These are phyloP conservation scores for Lactarius hengduanensis DNA, from an alignment of 768 basidiomycete species.

Conservation along the genomic window DNA sequence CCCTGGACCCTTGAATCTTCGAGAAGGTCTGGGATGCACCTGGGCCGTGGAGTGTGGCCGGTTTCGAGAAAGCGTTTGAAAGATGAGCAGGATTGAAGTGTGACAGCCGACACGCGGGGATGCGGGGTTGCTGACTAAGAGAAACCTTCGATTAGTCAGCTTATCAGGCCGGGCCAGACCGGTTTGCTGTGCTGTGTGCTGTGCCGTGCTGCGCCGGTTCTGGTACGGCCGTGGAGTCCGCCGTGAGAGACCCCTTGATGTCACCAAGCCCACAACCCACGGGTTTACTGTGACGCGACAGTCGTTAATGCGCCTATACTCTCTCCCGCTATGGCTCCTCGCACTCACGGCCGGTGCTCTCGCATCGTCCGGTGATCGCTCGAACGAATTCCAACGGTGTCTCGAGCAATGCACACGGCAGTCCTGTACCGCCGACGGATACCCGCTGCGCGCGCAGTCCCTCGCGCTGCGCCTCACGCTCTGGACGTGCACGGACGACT, in stretches of 20 bases:
- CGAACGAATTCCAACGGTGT: slow-evolving; percentile 39
- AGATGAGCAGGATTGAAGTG: not conserved
- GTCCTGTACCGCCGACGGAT: slow-evolving; percentile 41
- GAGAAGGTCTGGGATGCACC: slow-evolving; percentile 10
- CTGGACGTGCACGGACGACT: slow-evolving; percentile 90
- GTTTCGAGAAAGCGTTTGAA: not conserved
- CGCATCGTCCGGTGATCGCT: slow-evolving; percentile 39
- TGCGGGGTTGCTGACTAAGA: slow-evolving; percentile 2
- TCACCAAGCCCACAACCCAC: not conserved
- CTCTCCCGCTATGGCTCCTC: slow-evolving; percentile 4
- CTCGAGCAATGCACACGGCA: slow-evolving; percentile 27
- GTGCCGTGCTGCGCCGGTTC: not conserved
- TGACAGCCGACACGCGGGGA: not conserved
- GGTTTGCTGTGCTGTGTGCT: not conserved
- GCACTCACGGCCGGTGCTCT: not conserved
- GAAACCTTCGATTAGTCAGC: not conserved
- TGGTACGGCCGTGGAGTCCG: too few species aligned
- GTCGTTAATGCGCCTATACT: slow-evolving; percentile 25
- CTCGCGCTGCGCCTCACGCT: slow-evolving; percentile 61
- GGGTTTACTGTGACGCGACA: not conserved
- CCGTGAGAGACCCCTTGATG: not conserved
- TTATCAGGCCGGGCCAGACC: not conserved
- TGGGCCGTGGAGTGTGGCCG: not conserved
- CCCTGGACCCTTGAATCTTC: not conserved
- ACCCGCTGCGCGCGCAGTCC: slow-evolving; percentile 32